Evolutionary conservation across 2,329 filamentous ascomycete genomes (phyloP).

Genomic region (Elsinoe batatas): DNA sequence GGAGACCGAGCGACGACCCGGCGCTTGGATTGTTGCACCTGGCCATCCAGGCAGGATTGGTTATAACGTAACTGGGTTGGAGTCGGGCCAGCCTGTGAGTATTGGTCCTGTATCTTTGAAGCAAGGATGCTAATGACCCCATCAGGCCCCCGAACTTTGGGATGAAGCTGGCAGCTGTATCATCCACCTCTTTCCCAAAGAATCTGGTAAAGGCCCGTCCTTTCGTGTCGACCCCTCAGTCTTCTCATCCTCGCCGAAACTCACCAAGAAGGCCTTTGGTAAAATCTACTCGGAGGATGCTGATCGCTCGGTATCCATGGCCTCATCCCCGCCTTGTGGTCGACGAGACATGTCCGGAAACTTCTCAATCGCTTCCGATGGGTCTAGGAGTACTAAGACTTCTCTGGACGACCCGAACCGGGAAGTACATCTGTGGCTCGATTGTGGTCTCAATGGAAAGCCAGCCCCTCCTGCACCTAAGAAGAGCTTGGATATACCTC

Average conservation of each 20-base stretch:
- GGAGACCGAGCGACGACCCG: conserved; percentile 29
- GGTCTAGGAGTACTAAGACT: conserved; percentile 38
- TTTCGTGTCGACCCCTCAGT: conserved; percentile 52
- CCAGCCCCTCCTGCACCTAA: conserved; percentile 29
- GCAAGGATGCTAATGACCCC: background rate
- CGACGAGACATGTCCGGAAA: background rate
- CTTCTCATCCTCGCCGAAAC: conserved; percentile 46
- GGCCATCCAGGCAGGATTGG: conserved; percentile 46
- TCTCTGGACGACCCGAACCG: conserved; percentile 38
- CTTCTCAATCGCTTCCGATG: conserved; percentile 5
- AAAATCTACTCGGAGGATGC: conserved; percentile 35
- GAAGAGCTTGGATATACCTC: background rate
- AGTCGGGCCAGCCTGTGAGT: conserved; percentile 42
- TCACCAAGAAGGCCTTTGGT: conserved; percentile 48
- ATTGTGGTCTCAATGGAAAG: conserved; percentile 32
- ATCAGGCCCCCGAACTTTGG: conserved; percentile 50
- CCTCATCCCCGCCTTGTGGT: background rate
- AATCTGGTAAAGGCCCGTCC: conserved; percentile 46
- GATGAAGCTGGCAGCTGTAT: conserved; percentile 52
- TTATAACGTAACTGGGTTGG: conserved; percentile 44
- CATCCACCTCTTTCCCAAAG: conserved; percentile 52
- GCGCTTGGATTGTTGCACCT: conserved; percentile 45
- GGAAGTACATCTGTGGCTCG: conserved; percentile 47
- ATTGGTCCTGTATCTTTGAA: conserved; percentile 15
- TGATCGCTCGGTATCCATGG: conserved; percentile 16